Evolutionary conservation across 352 stramenopile genomes (phyloP).

Genomic region (Pythium rhizo-oryzae): DNA sequence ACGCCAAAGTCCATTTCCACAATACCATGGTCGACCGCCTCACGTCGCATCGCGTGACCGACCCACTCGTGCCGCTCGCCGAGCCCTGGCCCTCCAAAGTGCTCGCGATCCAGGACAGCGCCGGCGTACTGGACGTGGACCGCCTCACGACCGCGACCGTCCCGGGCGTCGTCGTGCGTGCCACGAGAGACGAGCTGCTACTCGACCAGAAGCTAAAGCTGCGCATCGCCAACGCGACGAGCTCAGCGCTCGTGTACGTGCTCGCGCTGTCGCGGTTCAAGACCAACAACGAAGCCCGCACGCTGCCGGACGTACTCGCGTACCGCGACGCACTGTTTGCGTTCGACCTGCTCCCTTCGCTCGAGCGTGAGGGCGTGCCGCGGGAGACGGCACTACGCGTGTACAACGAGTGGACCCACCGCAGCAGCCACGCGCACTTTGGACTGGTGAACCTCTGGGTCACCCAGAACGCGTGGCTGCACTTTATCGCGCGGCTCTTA

Average conservation of each 20-base stretch:
- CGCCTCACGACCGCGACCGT: constrained; percentile 25
- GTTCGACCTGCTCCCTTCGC: constrained; percentile 71
- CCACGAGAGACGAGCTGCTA: constrained; percentile 46
- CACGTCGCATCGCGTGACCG: constrained; percentile 43
- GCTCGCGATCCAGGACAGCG: constrained; percentile 66
- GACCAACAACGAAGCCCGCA: constrained; percentile 39
- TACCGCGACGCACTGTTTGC: constrained; percentile 85
- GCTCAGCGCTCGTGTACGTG: constrained; percentile 90
- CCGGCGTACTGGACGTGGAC: constrained; percentile 36
- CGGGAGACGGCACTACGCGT: constrained; percentile 37
- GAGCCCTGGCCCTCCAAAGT: constrained; percentile 68
- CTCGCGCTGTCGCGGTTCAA: constrained; percentile 50
- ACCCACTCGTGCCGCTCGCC: constrained; percentile 54
- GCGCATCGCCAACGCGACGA: constrained; percentile 89
- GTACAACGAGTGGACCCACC: constrained; percentile 85
- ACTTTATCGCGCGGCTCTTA: constrained; percentile 46
- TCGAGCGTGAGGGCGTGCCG: constrained; percentile 36
- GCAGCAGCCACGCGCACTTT: constrained; percentile 85
- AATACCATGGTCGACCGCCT: constrained; percentile 87
- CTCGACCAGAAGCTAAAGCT: constrained; percentile 91
- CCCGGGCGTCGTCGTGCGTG: constrained; percentile 48
- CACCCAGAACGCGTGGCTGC: constrained; percentile 83
- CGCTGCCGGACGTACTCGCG: constrained; percentile 43
- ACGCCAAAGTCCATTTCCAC: constrained; percentile 69
- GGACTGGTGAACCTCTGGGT: constrained; percentile 94